phyloP scores from a whole-genome alignment of 306 rosid genomes.

The Cicer arietinum region DNA sequence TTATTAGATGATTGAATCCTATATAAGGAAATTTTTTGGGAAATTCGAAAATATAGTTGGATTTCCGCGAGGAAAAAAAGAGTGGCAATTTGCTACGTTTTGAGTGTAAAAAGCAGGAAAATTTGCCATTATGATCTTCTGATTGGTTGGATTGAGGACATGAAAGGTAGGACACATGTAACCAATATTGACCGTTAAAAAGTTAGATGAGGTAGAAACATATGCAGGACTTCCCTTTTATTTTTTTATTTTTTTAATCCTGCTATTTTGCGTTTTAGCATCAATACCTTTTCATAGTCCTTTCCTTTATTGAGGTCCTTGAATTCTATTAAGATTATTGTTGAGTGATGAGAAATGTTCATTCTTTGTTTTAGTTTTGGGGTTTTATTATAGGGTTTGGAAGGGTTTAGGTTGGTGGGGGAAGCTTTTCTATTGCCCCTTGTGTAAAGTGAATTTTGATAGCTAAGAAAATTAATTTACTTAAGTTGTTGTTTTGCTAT shows the following conservation, averaged over 20 bases:
- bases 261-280: constrained; percentile 58
- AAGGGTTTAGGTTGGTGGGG: constrained; percentile 84
- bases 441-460: constrained; percentile 97
- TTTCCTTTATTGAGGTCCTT: constrained; percentile 52
- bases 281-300: constrained; percentile 51
- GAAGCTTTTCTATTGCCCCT: constrained; percentile 52
- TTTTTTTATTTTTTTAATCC: constrained; percentile 36
- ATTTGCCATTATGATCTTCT: constrained; percentile 63
- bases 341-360: constrained; percentile 74
- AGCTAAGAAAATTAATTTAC: constrained; percentile 73
- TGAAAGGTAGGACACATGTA: constrained; percentile 82
- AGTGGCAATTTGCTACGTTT: constrained; percentile 54
- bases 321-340: constrained; percentile 57
- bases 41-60: constrained; percentile 64
- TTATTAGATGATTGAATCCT: constrained; percentile 61
- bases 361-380: constrained; percentile 69
- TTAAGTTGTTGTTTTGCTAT: constrained; percentile 64
- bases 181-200: constrained; percentile 74
- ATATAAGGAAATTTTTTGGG: constrained; percentile 52
- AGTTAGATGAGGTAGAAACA: constrained; percentile 72
- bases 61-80: constrained; percentile 51
- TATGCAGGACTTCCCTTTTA: constrained; percentile 61
- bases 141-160: constrained; percentile 78
- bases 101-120: constrained; percentile 65
- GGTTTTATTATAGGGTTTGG: constrained; percentile 64